Evolutionary conservation across 2,329 filamentous ascomycete species (phyloP).

Genomic region (Pseudohalonectria lignicola): DNA sequence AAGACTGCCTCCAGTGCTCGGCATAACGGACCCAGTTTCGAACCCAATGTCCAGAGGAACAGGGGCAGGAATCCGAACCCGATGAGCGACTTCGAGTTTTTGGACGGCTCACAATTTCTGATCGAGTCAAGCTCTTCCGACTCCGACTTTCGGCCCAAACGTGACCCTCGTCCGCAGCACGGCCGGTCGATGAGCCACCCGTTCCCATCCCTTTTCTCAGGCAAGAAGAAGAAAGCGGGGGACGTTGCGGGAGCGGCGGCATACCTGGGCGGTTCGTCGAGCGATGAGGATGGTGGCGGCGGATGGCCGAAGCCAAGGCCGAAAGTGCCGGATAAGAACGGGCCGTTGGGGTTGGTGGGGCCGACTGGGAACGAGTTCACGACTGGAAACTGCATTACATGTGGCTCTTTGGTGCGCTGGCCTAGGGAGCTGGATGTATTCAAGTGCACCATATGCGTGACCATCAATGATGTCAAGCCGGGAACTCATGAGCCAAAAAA

Average conservation of each 20-base stretch:
- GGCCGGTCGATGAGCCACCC: slow-evolving; percentile 69
- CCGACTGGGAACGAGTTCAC: too few species aligned
- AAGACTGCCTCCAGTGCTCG: too few species aligned
- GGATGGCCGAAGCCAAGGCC: too few species aligned
- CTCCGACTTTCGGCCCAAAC: slow-evolving; percentile 22
- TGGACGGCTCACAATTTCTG: slow-evolving; percentile 11
- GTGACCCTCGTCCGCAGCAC: slow-evolving; percentile 25
- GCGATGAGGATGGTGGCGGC: slow-evolving; percentile 8
- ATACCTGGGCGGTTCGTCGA: too few species aligned
- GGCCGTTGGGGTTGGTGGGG: too few species aligned
- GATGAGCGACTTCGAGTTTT: slow-evolving; percentile 9
- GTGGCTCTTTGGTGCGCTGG: slow-evolving; percentile 71
- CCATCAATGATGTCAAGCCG: slow-evolving; percentile 67
- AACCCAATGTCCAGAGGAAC: too few species aligned
- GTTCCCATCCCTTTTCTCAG: slow-evolving; percentile 60
- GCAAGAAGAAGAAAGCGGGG: slow-evolving; percentile 42
- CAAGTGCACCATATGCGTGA: slow-evolving; percentile 73
- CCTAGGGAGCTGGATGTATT: slow-evolving; percentile 63
- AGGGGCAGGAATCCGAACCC: neutral
- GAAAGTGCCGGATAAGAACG: too few species aligned
- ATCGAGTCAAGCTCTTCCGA: slow-evolving; percentile 25
- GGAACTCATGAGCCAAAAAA: slow-evolving; percentile 12
- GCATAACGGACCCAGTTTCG: too few species aligned
- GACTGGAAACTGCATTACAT: slow-evolving; percentile 75
- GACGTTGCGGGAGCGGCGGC: too few species aligned